These are phyloP conservation scores for Glarea lozoyensis DNA, from an alignment of 495 filamentous ascomycete species.

Conservation along the genomic window DNA sequence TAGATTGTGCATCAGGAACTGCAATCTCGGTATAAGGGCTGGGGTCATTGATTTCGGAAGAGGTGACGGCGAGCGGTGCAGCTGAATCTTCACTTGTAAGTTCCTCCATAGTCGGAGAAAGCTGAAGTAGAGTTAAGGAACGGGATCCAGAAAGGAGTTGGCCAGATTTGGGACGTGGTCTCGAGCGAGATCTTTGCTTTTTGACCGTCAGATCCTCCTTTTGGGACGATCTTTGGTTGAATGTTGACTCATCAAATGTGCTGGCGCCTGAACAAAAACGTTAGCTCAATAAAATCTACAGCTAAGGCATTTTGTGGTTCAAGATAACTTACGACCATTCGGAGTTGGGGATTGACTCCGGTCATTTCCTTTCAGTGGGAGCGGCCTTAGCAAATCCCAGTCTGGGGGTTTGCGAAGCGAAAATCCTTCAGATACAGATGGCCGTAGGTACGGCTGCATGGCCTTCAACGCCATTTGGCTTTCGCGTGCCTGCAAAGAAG, in stretches of 20 bases:
- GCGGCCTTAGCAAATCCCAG: constrained; percentile 18
- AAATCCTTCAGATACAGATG: constrained; percentile 25
- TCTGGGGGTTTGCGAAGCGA: constrained; percentile 21
- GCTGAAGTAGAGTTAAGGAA: constrained; percentile 16
- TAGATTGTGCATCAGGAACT: too few relatives aligned
- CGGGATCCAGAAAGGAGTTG: constrained; percentile 13
- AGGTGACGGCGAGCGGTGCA: too few relatives aligned
- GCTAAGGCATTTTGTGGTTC: background rate
- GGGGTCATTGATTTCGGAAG: too few relatives aligned
- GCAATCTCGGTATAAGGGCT: too few relatives aligned
- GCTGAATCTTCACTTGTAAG: constrained; percentile 11
- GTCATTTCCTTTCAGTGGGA: constrained; percentile 1
- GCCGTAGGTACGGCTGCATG: constrained; percentile 7
- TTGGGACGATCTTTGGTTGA: background rate
- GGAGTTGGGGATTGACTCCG: constrained; percentile 19
- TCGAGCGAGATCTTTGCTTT: constrained; percentile 23
- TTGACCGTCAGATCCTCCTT: constrained; percentile 8
- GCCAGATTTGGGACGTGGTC: constrained; percentile 14
- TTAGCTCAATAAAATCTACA: too few relatives aligned
- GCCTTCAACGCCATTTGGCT: constrained; percentile 5
- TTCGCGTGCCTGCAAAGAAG: constrained; percentile 6
- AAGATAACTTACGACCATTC: background rate
- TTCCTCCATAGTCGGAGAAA: constrained; percentile 29
- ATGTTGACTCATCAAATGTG: background rate
- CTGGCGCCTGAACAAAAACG: too few relatives aligned